These are phyloP conservation scores for Cercospora berteroae DNA, from an alignment of 2,329 filamentous ascomycete genomes.

Conservation along the genomic window DNA sequence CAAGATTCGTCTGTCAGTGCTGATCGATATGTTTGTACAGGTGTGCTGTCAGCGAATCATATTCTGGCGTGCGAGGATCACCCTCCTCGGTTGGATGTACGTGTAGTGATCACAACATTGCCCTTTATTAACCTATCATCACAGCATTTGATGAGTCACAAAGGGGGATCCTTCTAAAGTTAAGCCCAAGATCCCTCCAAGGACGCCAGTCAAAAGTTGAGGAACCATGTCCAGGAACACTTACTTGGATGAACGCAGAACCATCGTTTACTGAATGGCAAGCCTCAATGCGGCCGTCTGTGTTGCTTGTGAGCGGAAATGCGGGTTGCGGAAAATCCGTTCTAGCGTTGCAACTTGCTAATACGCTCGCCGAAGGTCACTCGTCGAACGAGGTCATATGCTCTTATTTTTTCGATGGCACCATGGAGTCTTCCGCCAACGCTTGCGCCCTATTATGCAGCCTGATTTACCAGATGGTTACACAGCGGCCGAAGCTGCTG, in stretches of 20 bases:
- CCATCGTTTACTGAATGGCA: neutral
- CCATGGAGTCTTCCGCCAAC: neutral
- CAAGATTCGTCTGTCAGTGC: neutral
- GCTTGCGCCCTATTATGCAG: neutral
- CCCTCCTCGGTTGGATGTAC: slow-evolving; percentile 1
- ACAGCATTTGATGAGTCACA: slow-evolving; percentile 3
- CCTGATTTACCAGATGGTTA: slow-evolving; percentile 3
- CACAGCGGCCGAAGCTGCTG: neutral
- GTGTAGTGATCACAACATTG: neutral
- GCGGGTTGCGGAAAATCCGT: slow-evolving; percentile 4
- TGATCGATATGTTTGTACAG: neutral
- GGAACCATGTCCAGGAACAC: neutral
- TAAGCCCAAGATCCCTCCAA: neutral
- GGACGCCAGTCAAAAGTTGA: neutral
- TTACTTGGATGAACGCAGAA: neutral
- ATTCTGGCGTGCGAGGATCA: neutral
- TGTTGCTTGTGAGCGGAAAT: slow-evolving; percentile 2
- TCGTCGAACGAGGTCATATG: neutral
- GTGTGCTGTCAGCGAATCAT: neutral
- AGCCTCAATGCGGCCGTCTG: neutral
- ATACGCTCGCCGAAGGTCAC: neutral
- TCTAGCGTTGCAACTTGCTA: neutral
- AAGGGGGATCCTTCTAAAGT: neutral
- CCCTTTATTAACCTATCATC: neutral
- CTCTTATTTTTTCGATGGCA: slow-evolving; percentile 1